Conservation (phyloP, 2,329 filamentous ascomycete genomes). For the Graphilbum fragrans region DNA sequence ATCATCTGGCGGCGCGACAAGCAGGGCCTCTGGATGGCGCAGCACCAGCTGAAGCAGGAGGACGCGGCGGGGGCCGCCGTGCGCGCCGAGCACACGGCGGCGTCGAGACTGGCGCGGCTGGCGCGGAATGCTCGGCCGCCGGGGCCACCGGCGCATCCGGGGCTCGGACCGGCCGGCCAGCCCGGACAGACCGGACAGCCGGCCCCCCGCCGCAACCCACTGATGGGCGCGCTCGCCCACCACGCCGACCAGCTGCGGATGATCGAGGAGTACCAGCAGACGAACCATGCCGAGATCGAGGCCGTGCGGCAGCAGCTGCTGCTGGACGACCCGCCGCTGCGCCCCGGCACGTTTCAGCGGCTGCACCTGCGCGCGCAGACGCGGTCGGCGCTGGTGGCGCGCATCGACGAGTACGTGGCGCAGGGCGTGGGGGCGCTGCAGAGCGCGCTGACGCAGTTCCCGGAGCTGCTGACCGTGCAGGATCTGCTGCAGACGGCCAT, state of each 20-base stretch:
- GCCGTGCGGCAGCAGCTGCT: too few relatives aligned
- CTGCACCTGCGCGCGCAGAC: slow-evolving; percentile 21
- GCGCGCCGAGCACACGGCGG: neutral
- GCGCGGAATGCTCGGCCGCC: neutral
- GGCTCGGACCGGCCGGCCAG: neutral
- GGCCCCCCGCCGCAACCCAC: too few relatives aligned
- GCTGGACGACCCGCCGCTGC: too few relatives aligned
- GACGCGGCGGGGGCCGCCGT: slow-evolving; percentile 46
- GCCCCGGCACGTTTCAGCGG: too few relatives aligned
- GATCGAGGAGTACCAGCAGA: too few relatives aligned
- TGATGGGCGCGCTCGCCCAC: too few relatives aligned
- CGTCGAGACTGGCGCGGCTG: neutral
- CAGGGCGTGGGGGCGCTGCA: slow-evolving; percentile 35
- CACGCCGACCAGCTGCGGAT: neutral
- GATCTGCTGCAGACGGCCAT: slow-evolving; percentile 37
- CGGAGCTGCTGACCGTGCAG: slow-evolving; percentile 34
- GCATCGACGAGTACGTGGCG: slow-evolving; percentile 42
- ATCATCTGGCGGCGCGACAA: slow-evolving; percentile 87
- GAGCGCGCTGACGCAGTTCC: slow-evolving; percentile 32
- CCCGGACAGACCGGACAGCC: neutral
- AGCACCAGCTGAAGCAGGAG: slow-evolving; percentile 64
- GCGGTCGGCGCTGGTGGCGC: slow-evolving; percentile 27
- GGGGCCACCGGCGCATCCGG: neutral
- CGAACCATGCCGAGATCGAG: too few relatives aligned
- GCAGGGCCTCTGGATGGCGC: slow-evolving; percentile 73